Conservation (phyloP, 306 rosid species). For the Cicer arietinum region DNA sequence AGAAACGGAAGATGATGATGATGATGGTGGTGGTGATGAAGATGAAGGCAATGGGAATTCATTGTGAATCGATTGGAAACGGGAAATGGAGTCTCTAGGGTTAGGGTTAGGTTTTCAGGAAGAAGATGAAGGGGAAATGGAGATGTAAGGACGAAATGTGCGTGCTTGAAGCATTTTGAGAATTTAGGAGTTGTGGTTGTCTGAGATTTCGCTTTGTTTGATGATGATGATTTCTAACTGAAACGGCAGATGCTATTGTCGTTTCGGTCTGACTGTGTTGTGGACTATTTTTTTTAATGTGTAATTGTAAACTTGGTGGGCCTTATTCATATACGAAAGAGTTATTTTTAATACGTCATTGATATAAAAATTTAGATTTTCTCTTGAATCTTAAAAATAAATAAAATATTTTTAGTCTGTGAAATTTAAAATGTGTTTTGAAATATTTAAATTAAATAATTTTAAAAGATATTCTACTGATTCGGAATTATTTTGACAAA, state of each 20-base stretch:
- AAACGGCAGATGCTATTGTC: background rate
- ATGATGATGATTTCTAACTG: background rate
- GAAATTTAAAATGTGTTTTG: too few species aligned
- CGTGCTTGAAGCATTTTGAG: constrained; percentile 76
- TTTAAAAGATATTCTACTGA: too few species aligned
- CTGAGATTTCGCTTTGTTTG: background rate
- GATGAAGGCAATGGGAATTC: constrained; percentile 38
- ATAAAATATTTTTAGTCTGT: too few species aligned
- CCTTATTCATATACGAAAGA: too few species aligned
- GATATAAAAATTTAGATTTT: too few species aligned
- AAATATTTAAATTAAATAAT: too few species aligned
- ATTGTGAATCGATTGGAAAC: background rate
- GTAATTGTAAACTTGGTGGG: too few species aligned
- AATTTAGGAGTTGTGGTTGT: background rate
- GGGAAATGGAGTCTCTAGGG: constrained; percentile 33
- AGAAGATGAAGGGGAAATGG: constrained; percentile 47
- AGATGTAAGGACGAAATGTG: constrained; percentile 73
- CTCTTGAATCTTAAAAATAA: too few species aligned
- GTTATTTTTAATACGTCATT: too few species aligned
- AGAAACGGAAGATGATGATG: constrained; percentile 42
- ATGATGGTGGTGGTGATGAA: background rate
- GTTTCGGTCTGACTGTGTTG: background rate
- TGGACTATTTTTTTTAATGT: too few species aligned
- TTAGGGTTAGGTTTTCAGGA: constrained; percentile 49
- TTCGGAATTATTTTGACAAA: too few species aligned